Evolutionary conservation across 2,329 filamentous ascomycete genomes (phyloP).

Genomic region (Fusarium chuoi): DNA sequence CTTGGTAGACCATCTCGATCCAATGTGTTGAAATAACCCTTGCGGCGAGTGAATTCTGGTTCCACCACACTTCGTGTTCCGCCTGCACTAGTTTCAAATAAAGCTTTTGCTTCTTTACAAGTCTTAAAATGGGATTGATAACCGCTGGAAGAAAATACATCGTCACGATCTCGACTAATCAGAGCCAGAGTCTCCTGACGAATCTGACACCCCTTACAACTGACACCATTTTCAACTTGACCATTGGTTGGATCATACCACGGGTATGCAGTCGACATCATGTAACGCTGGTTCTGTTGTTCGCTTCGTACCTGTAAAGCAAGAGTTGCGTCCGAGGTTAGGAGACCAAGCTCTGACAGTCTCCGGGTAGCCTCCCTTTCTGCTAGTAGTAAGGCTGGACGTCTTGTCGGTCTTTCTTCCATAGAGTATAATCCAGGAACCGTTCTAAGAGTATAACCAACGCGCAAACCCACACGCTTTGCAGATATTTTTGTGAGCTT

Average conservation of each 20-base stretch:
- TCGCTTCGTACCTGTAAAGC: neutral
- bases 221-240: neutral
- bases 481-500: neutral
- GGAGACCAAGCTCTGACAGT: neutral
- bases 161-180: neutral
- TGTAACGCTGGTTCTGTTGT: neutral
- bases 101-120: neutral
- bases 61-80: neutral
- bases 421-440: neutral
- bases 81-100: accelerated
- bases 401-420: neutral
- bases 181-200: accelerated
- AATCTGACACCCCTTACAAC: neutral
- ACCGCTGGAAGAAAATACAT: neutral
- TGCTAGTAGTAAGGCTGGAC: neutral
- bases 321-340: accelerated
- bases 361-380: neutral
- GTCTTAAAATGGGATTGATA: neutral
- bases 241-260: neutral
- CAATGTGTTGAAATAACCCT: neutral
- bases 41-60: neutral
- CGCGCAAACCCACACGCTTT: neutral
- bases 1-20: neutral
- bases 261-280: neutral
- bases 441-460: neutral